phyloP scores from a whole-genome alignment of 1,139 yeast genomes.

The Geotrichum australiense region DNA sequence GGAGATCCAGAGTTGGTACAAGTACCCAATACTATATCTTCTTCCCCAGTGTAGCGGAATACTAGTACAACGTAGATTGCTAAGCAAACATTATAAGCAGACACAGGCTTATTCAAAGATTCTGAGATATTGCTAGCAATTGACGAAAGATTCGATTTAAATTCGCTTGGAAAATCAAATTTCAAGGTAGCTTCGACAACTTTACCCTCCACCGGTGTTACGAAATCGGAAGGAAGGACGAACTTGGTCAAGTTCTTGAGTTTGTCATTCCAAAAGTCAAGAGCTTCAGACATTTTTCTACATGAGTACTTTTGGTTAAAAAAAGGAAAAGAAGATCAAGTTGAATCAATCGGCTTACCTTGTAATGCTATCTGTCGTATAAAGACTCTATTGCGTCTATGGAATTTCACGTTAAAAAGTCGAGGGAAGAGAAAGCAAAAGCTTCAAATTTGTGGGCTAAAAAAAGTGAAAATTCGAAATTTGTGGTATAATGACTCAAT shows the following conservation, averaged over 20 bases:
- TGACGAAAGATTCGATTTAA: slow-evolving; percentile 13
- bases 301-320: not conserved
- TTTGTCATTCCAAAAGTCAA: slow-evolving; percentile 57
- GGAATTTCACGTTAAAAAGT: too few relatives aligned
- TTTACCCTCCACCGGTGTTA: slow-evolving; percentile 67
- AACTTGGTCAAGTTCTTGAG: slow-evolving; percentile 80
- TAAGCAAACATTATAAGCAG: slow-evolving; percentile 48
- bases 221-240: slow-evolving; percentile 80
- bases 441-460: too few relatives aligned
- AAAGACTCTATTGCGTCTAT: not conserved
- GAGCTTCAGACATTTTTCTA: slow-evolving; percentile 15
- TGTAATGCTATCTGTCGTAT: too few relatives aligned
- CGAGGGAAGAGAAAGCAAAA: not conserved
- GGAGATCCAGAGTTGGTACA: slow-evolving; percentile 39
- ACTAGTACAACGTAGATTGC: slow-evolving; percentile 68
- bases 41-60: slow-evolving; percentile 85
- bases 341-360: too few relatives aligned
- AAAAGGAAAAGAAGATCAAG: too few relatives aligned
- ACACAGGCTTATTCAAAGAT: slow-evolving; percentile 7
- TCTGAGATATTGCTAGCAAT: slow-evolving; percentile 21
- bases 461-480: too few relatives aligned
- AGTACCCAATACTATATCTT: slow-evolving; percentile 80
- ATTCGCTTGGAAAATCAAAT: slow-evolving; percentile 27
- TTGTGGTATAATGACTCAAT: too few relatives aligned
- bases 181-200: slow-evolving; percentile 55